Conservation (phyloP, 1,284 basidiomycete species). For the Fomes fomentarius region DNA sequence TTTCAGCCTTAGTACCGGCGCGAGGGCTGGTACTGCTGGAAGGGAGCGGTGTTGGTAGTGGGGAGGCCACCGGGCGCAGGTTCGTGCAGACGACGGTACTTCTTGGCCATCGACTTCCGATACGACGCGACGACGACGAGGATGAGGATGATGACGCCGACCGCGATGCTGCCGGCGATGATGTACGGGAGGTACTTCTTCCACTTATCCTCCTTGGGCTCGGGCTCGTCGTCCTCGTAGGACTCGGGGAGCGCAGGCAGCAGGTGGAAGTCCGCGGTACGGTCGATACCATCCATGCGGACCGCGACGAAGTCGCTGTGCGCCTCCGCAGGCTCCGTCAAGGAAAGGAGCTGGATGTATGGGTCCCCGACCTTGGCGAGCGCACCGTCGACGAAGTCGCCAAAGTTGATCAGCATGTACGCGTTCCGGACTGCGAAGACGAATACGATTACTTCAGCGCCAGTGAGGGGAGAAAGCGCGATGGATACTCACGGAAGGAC, state of each 20-base stretch:
- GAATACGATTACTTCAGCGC: not conserved
- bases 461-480: not conserved
- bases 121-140: conserved; percentile 30
- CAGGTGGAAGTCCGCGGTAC: conserved; percentile 47
- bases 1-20: conserved; percentile 27
- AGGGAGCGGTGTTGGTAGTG: conserved; percentile 29
- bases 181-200: conserved; percentile 36
- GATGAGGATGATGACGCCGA: conserved; percentile 29
- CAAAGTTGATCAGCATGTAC: conserved; percentile 64
- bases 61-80: conserved; percentile 33
- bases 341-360: conserved; percentile 64
- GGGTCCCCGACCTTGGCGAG: conserved; percentile 42
- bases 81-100: conserved; percentile 34
- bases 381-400: conserved; percentile 52
- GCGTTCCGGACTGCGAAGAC: conserved; percentile 64
- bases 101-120: conserved; percentile 38
- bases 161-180: conserved; percentile 33
- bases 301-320: conserved; percentile 56
- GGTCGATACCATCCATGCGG: conserved; percentile 53
- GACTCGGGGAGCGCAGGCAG: conserved; percentile 44
- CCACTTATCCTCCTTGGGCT: conserved; percentile 23
- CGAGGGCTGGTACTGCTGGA: conserved; percentile 34
- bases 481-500: conserved; percentile 64
- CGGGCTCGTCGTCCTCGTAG: conserved; percentile 14
- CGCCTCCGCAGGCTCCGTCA: conserved; percentile 43